Evolutionary conservation across 73 alveolate genomes (phyloP).

Genomic region (Stentor roeselii): DNA sequence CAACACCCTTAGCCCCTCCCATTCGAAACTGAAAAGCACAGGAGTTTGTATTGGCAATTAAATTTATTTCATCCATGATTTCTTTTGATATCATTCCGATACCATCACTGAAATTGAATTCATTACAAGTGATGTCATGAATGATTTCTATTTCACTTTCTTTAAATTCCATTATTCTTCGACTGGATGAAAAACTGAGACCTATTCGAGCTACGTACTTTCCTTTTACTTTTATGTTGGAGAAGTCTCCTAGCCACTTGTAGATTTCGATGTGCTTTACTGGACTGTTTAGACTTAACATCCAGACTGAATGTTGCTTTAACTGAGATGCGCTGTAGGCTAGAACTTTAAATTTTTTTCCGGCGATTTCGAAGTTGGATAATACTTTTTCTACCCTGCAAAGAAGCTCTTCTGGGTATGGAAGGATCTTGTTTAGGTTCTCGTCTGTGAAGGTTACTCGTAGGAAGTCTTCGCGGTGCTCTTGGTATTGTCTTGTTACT

Average conservation of each 20-base stretch:
- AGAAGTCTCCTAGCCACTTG: slow-evolving; percentile 73
- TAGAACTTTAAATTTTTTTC: slow-evolving; percentile 51
- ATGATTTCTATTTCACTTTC: slow-evolving; percentile 38
- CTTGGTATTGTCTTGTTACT: slow-evolving; percentile 58
- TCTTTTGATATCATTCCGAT: slow-evolving; percentile 73
- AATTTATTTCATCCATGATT: slow-evolving; percentile 55
- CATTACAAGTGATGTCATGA: slow-evolving; percentile 43
- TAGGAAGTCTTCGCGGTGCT: slow-evolving; percentile 57
- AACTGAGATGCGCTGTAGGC: slow-evolving; percentile 84
- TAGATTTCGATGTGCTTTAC: slow-evolving; percentile 43
- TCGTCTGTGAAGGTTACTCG: slow-evolving; percentile 75
- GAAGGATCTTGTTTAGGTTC: slow-evolving; percentile 36
- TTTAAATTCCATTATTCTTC: slow-evolving; percentile 47
- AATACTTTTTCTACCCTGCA: slow-evolving; percentile 35
- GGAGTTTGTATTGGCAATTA: not conserved
- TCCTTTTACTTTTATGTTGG: slow-evolving; percentile 53
- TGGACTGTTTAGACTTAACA: slow-evolving; percentile 52
- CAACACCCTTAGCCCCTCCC: slow-evolving; percentile 85
- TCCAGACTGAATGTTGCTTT: slow-evolving; percentile 77
- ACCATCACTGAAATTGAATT: slow-evolving; percentile 76
- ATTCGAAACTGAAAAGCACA: slow-evolving; percentile 73
- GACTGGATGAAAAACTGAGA: slow-evolving; percentile 72
- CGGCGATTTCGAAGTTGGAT: slow-evolving; percentile 51
- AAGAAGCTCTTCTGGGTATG: slow-evolving; percentile 9
- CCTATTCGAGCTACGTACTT: slow-evolving; percentile 88